phyloP scores from a whole-genome alignment of 208 protist species.

The Crithidia expoeki region DNA sequence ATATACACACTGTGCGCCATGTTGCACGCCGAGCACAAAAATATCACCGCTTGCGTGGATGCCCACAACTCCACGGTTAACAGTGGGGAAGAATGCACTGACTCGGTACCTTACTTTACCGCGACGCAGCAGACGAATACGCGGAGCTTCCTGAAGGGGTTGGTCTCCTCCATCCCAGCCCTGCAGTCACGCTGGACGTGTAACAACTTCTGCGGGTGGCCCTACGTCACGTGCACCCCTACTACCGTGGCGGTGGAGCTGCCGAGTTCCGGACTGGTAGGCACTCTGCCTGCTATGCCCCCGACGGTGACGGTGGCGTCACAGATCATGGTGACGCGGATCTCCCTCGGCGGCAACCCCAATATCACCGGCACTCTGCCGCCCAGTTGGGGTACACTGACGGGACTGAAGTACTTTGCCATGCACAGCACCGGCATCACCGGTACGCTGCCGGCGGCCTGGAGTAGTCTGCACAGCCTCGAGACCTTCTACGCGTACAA shows the following conservation, averaged over 20 bases:
- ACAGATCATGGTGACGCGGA: conserved; percentile 54
- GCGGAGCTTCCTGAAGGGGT: conserved; percentile 10
- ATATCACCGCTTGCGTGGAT: conserved; percentile 43
- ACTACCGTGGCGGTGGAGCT: conserved; percentile 1
- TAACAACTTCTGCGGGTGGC: conserved; percentile 20
- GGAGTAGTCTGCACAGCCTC: conserved; percentile 10
- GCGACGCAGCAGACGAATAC: conserved; percentile 9
- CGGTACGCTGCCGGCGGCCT: conserved; percentile 7
- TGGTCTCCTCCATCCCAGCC: conserved; percentile 8
- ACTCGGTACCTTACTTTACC: conserved; percentile 14
- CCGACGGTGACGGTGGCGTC: conserved; percentile 24
- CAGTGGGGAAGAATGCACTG: background rate
- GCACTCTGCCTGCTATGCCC: conserved; percentile 31
- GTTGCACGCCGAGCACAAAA: conserved; percentile 39
- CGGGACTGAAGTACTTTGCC: conserved; percentile 4
- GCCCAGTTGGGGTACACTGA: conserved; percentile 15
- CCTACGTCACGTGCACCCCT: conserved; percentile 11
- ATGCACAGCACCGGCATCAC: conserved; percentile 16
- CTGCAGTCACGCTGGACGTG: conserved; percentile 13
- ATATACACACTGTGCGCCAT: conserved; percentile 57
- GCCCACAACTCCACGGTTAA: conserved; percentile 11
- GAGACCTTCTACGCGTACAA: conserved; percentile 17
- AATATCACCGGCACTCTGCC: conserved; percentile 20
- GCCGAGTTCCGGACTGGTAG: conserved; percentile 21
- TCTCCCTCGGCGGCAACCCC: conserved; percentile 42